Evolutionary conservation across 805 yeast genomes (phyloP), one percentile per base, ranked within the genome.

Genomic region (Teunomyces pallodes): DNA sequence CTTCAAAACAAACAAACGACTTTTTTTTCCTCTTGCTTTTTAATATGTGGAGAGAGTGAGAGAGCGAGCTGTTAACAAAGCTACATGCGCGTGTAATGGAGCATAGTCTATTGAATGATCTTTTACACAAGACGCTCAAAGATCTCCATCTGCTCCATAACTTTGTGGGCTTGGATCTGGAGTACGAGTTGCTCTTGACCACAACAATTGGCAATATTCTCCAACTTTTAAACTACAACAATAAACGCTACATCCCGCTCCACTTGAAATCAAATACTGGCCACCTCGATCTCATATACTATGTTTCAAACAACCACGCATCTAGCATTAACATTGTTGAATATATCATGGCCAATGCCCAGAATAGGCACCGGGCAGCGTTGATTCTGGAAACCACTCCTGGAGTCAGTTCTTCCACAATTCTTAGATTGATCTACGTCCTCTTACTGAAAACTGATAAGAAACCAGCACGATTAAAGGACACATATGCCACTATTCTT

Each of bases 91-190:
- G 24, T 20, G 24, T 27, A 17, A 43, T 43, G 46, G 20, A 20
- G 32, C 40, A 26, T 24, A 45, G 10, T 13, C 28, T 14, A 33
- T 46, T 58, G 48, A 53, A 55, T 35, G 55, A 49, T 20, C 49
- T 58, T 16, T 56, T 60, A 10, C 57, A 51, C 40, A 47, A 47
- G 13, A 58, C 59, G 5, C 49, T 60, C 33, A 50, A 54, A 43
- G 53, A 56, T 28, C 46, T 61, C 9, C 57, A 55, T 44, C 17
- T 46, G n/a, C 51, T 60, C 12, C 56, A 55, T 43, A 35, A 44
- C 9, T 48, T 40, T 36, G 33, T 32, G 4, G 52, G 39, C n/a
- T 27, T 40, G 20, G 46, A 49, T 7, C n/a, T 4, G 9, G 47
- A 31, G n/a, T 61, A 58, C 44, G 56, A 50, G 41, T 13, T 26